These are phyloP conservation scores for Tolypocladium capitatum DNA, from an alignment of 2,329 filamentous ascomycete genomes.

Conservation along the genomic window DNA sequence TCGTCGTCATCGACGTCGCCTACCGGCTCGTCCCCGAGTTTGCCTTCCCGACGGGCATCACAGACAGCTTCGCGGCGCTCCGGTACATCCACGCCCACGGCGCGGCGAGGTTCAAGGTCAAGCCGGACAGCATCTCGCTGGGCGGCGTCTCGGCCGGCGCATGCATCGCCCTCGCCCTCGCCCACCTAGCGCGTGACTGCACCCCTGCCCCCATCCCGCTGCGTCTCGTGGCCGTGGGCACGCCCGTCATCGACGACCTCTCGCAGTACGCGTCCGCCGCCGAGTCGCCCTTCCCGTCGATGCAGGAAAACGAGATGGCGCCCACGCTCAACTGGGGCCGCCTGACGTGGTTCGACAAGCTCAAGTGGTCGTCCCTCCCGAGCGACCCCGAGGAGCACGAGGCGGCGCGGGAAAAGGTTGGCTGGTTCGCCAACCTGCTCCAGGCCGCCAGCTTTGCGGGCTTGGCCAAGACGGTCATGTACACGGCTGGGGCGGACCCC, in stretches of 20 bases:
- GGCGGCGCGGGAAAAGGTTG: slow-evolving; percentile 7
- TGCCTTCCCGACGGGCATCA: slow-evolving; percentile 31
- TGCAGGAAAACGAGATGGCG: slow-evolving; percentile 26
- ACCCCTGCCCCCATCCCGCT: slow-evolving; percentile 17
- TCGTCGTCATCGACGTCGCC: slow-evolving; percentile 35
- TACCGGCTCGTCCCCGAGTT: slow-evolving; percentile 38
- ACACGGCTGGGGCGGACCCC: slow-evolving; percentile 29
- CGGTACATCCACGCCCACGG: slow-evolving; percentile 23
- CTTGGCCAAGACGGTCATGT: slow-evolving; percentile 25
- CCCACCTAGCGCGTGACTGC: slow-evolving; percentile 26
- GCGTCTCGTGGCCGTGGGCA: slow-evolving; percentile 23
- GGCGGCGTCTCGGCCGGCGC: slow-evolving; percentile 33
- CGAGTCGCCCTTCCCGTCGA: slow-evolving; percentile 26
- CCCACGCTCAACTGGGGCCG: slow-evolving; percentile 30
- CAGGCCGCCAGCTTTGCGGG: slow-evolving; percentile 18
- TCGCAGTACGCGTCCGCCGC: slow-evolving; percentile 19
- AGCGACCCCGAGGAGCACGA: slow-evolving; percentile 3
- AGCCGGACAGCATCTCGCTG: slow-evolving; percentile 23
- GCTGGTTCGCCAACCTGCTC: slow-evolving; percentile 20
- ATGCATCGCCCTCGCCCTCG: slow-evolving; percentile 22
- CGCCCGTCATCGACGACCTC: slow-evolving; percentile 26
- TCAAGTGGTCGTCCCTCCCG: slow-evolving; percentile 16
- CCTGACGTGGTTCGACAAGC: slow-evolving; percentile 25
- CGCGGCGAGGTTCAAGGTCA: slow-evolving; percentile 22
- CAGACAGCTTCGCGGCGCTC: slow-evolving; percentile 35